Percentiles rank a stretch among this genome's conserved stretches.
Evolutionary conservation across 1,284 basidiomycete species (phyloP).

Genomic region (Rhizoctonia solani): DNA sequence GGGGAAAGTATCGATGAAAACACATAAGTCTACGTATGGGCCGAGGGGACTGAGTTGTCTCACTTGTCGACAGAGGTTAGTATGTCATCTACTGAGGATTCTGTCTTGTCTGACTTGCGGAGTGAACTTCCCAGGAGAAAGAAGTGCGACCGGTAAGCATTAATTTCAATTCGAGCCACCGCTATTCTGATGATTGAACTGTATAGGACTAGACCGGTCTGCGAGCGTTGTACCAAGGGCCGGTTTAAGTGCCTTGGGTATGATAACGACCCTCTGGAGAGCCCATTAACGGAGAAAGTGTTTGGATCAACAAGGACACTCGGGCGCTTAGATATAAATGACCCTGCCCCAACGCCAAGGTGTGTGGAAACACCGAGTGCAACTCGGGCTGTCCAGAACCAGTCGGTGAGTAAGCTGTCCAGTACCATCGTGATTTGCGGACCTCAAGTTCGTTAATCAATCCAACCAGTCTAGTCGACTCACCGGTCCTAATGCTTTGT

Average conservation of each 20-base stretch:
- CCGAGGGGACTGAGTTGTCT: slow-evolving; percentile 5
- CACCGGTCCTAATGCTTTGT: no score
- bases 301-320: not conserved
- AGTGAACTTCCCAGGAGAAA: not conserved
- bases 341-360: not conserved
- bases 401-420: no score
- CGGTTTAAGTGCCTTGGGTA: slow-evolving; percentile 17
- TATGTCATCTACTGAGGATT: not conserved
- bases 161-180: no score
- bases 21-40: not conserved
- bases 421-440: no score
- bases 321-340: not conserved
- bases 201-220: not conserved
- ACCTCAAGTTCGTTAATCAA: no score
- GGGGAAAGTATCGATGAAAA: not conserved
- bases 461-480: no score
- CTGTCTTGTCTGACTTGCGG: not conserved
- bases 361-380: no score
- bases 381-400: no score
- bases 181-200: no score
- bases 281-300: not conserved
- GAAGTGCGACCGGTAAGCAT: no score
- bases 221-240: not conserved
- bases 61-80: slow-evolving; percentile 26
- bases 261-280: not conserved